Percentiles rank a stretch among this genome's conserved stretches.
Conservation (phyloP, 176 grass and related monocot species). For the Tillandsia fasciculata region DNA sequence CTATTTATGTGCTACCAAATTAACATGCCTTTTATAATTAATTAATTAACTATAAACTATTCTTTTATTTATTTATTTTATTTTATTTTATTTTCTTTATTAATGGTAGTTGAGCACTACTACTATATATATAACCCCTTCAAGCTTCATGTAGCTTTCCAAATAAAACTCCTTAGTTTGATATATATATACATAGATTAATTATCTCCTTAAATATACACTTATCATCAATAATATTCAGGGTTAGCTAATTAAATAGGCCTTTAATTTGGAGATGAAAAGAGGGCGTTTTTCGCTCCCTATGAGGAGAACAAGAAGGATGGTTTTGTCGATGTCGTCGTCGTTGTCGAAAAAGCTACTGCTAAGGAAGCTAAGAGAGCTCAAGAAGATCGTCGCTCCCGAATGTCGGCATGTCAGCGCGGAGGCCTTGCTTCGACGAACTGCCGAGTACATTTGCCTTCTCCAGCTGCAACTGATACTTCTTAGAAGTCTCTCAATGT, state of each 20-base stretch:
- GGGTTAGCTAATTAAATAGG: not conserved
- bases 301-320: not conserved
- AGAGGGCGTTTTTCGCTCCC: not conserved
- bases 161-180: no score
- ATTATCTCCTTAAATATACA: no score
- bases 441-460: conserved; percentile 39
- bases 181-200: no score
- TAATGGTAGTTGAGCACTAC: no score
- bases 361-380: not conserved
- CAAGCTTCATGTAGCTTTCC: no score
- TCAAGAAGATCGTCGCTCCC: not conserved
- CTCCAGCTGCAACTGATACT: conserved; percentile 40
- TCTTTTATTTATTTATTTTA: no score
- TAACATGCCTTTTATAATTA: no score
- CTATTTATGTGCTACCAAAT: no score
- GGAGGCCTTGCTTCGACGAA: conserved; percentile 29
- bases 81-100: no score
- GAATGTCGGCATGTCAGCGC: conserved; percentile 1
- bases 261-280: not conserved
- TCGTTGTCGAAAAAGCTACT: not conserved
- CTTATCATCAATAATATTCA: no score
- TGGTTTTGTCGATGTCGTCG: not conserved
- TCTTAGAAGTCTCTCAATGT: conserved; percentile 26
- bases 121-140: no score
- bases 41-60: no score